phyloP scores from a whole-genome alignment of 2,329 filamentous ascomycete genomes.

The Pyrenophora teres region DNA sequence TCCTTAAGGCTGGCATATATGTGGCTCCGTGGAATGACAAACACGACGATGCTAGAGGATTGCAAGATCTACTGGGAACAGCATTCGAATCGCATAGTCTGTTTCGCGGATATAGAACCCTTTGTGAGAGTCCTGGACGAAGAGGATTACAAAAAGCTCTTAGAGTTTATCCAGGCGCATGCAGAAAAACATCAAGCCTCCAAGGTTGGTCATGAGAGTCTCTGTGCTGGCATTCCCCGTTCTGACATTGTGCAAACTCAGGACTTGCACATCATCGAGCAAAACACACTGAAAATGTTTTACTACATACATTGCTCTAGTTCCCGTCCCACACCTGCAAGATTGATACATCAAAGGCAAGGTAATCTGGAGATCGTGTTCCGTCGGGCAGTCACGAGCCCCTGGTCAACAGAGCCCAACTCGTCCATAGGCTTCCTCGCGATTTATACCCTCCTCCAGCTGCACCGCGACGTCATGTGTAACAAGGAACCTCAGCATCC shows the following conservation, averaged over 20 bases:
- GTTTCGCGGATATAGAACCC: slow-evolving; percentile 37
- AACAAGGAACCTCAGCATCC: slow-evolving; percentile 1
- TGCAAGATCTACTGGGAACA: slow-evolving; percentile 33
- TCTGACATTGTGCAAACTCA: background rate
- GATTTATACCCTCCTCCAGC: slow-evolving; percentile 27
- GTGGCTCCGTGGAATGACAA: slow-evolving; percentile 15
- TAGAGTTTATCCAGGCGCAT: background rate
- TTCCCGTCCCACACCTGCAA: background rate
- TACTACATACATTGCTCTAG: slow-evolving; percentile 33
- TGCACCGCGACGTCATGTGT: slow-evolving; percentile 21
- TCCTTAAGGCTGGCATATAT: slow-evolving; percentile 22
- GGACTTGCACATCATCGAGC: slow-evolving; percentile 24
- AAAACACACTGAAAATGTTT: slow-evolving; percentile 33
- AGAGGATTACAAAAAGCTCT: slow-evolving; percentile 24
- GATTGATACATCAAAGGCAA: background rate
- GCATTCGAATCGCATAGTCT: slow-evolving; percentile 24
- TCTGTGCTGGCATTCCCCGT: too few species aligned
- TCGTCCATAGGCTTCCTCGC: slow-evolving; percentile 27
- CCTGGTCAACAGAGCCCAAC: slow-evolving; percentile 1
- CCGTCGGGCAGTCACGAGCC: background rate
- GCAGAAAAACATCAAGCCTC: too few species aligned
- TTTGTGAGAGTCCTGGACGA: slow-evolving; percentile 24
- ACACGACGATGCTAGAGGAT: slow-evolving; percentile 13
- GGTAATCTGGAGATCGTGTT: background rate
- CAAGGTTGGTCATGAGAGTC: too few species aligned